These are phyloP conservation scores for Exobasidium rhododendri DNA, from an alignment of 1,284 basidiomycete species.

Conservation along the genomic window DNA sequence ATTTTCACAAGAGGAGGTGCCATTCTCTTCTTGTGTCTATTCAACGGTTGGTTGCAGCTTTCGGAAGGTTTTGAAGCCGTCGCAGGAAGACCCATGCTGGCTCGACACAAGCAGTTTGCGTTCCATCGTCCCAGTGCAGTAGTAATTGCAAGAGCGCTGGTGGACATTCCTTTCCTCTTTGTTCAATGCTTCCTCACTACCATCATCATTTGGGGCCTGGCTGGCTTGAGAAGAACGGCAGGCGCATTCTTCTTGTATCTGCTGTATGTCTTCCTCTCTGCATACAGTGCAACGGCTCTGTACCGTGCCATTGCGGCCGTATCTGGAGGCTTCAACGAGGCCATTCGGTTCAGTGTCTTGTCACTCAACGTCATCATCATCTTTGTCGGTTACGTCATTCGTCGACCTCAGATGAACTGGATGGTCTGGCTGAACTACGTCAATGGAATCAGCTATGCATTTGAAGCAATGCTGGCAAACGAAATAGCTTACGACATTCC, in stretches of 20 bases:
- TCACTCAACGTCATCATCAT: conserved; percentile 64
- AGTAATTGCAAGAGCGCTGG: conserved; percentile 67
- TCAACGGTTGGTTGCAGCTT: conserved; percentile 48
- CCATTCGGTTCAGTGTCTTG: conserved; percentile 64
- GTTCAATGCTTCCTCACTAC: conserved; percentile 60
- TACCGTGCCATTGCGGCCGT: conserved; percentile 56
- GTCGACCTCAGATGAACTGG: conserved; percentile 56
- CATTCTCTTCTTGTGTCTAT: conserved; percentile 43
- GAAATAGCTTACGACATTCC: conserved; percentile 57
- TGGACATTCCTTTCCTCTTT: conserved; percentile 68
- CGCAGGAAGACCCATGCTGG: conserved; percentile 69
- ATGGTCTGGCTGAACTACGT: conserved; percentile 54
- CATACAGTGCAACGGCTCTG: conserved; percentile 25
- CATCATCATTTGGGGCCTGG: conserved; percentile 67
- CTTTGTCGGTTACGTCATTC: conserved; percentile 70
- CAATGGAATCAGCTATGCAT: conserved; percentile 60
- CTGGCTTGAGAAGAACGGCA: conserved; percentile 60
- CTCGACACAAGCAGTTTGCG: conserved; percentile 60
- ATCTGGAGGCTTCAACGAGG: conserved; percentile 59
- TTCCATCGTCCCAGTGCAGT: conserved; percentile 57
- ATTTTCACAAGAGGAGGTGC: conserved; percentile 38
- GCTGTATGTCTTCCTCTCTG: conserved; percentile 36
- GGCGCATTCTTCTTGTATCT: conserved; percentile 54
- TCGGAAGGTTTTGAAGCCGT: conserved; percentile 67
- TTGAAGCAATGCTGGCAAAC: conserved; percentile 62